Base-by-base conservation (phyloP, 306 rosid genomes). In the Potentilla sterilis region DNA sequence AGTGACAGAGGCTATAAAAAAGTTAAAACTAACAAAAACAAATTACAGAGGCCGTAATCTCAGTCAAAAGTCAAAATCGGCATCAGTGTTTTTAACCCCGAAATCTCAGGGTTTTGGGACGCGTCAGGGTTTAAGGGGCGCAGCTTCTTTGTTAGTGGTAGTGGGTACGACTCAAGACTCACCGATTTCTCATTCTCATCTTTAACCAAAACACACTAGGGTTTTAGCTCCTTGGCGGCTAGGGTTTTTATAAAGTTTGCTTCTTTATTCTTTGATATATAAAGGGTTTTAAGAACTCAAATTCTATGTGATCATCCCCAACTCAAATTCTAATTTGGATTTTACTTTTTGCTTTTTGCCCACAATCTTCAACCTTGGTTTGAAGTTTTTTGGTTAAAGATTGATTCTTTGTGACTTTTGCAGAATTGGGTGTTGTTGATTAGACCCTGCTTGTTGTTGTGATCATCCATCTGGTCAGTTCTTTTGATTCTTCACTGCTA, bases 151-250 rank as follows among this genome's bases (percentile, higher is more conserved):
- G 58, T 65, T 49, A 11, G 44, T 49, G 43, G 65, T 10, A 2
- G 66, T 21, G 73, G 73, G 47, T 73, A 64, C 32, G 55, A 63
- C 72, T 71, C 55, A 1, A 24, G 35, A 42, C n/a, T 15, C 37
- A 38, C 34, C 72, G 19, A 74, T 48, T 80, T 58, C 35, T 3
- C 55, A 42, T 55, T 58, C 37, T n/a, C 66, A 15, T 28, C 41
- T 37, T 37, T 44, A 1, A 48, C 52, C 4, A 13, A 58, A 72
- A 61, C 6, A 28, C 22, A 4, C 43, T 78, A 68, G 47, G 43
- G 79, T 42, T 70, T 79, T 58, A 44, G 13, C 34, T 78, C 51
- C 69, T 65, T 43, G 94, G 95, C 96, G 90, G 95, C 97, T 88
- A 92, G 96, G 93, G 91, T 89, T 91, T 89, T 75, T 82, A 14